A percentile compares a stretch with the other conserved stretches of the same genome.
These are phyloP conservation scores for Oropetium thomaeum DNA, from an alignment of 176 grass and related monocot species.

Conservation along the genomic window DNA sequence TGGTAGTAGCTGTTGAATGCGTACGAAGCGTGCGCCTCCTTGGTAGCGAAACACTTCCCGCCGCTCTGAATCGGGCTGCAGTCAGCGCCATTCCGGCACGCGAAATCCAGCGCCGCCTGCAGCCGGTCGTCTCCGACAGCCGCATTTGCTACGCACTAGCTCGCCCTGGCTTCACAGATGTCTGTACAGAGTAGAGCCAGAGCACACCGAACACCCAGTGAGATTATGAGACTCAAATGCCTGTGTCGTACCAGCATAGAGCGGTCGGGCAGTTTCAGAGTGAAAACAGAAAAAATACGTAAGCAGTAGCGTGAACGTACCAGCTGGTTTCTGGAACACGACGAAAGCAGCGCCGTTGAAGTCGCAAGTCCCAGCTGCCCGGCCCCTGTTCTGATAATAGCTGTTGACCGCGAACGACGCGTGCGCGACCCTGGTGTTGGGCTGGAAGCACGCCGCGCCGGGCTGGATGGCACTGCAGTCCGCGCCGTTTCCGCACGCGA, in stretches of 20 bases:
- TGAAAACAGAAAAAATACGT: not conserved
- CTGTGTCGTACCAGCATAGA: too few relatives aligned
- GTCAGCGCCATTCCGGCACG: too few relatives aligned
- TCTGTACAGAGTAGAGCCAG: not conserved
- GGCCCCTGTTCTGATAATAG: constrained; percentile 27
- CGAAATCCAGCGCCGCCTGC: too few relatives aligned
- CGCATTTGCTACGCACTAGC: too few relatives aligned
- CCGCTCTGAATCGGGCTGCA: too few relatives aligned
- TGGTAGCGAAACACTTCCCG: too few relatives aligned
- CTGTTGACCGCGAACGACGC: constrained; percentile 45
- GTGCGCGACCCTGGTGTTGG: constrained; percentile 30
- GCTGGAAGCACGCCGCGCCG: constrained; percentile 35
- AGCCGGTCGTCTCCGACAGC: too few relatives aligned
- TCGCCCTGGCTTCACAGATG: not conserved
- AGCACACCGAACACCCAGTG: not conserved
- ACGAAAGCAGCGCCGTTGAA: constrained; percentile 27
- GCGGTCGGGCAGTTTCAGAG: too few relatives aligned
- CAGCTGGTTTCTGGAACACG: not conserved
- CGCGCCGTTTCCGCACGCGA: constrained; percentile 10
- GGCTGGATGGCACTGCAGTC: not conserved
- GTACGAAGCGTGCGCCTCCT: too few relatives aligned
- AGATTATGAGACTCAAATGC: not conserved
- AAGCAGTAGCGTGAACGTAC: not conserved
- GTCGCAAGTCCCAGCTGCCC: constrained; percentile 22
- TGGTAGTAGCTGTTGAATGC: too few relatives aligned